Evolutionary conservation across 2,329 filamentous ascomycete genomes (phyloP).

Genomic region (Trichophyton rubrum): DNA sequence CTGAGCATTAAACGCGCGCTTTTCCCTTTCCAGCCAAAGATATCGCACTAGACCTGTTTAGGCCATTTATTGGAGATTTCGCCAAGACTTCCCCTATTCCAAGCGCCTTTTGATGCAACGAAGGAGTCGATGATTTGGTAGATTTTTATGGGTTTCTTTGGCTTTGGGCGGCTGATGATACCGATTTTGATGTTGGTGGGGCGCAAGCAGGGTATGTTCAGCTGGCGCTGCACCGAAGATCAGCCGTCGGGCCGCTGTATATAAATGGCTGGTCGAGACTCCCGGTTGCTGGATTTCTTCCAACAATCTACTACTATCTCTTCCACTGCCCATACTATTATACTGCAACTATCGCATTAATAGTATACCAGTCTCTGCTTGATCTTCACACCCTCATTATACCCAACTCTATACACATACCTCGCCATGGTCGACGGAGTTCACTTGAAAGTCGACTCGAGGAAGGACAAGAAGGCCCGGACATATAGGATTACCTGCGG

Average conservation of each 20-base stretch:
- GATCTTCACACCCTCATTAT: not conserved
- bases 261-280: not conserved
- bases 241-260: not conserved
- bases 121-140: not conserved
- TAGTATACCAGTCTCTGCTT: not conserved
- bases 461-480: not conserved
- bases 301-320: not conserved
- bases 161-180: not conserved
- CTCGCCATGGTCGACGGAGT: not conserved
- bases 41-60: not conserved
- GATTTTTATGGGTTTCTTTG: not conserved
- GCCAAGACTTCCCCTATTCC: not conserved
- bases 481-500: slow-evolving; percentile 5
- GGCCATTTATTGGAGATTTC: not conserved
- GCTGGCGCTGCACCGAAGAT: not conserved
- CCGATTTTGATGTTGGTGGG: not conserved
- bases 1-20: not conserved
- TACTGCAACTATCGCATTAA: not conserved
- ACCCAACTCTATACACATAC: not conserved
- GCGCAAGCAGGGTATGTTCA: not conserved
- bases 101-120: not conserved
- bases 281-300: not conserved
- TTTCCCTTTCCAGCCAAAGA: not conserved
- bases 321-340: too few species aligned
- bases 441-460: not conserved